phyloP scores from a whole-genome alignment of 805 yeast genomes.

The Sungouiella blattae region DNA sequence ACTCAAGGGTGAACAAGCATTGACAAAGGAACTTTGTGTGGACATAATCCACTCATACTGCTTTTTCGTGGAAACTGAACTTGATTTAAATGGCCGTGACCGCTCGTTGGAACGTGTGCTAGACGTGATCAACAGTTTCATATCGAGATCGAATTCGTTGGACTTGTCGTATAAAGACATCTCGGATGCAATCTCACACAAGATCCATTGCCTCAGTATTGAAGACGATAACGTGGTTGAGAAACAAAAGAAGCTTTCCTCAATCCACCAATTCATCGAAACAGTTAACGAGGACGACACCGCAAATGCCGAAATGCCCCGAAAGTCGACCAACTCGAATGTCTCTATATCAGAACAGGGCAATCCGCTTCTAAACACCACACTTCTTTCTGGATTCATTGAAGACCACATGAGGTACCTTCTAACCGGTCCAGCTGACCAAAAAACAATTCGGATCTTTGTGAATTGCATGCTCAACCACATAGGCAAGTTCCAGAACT shows the following conservation, averaged over 20 bases:
- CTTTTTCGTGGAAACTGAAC: slow-evolving; percentile 9
- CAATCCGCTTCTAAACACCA: slow-evolving; percentile 29
- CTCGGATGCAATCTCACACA: slow-evolving; percentile 25
- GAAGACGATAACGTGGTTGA: slow-evolving; percentile 23
- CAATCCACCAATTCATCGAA: neutral
- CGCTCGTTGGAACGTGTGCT: slow-evolving; percentile 26
- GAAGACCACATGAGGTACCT: slow-evolving; percentile 22
- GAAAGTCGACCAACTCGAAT: slow-evolving; percentile 23
- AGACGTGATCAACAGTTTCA: slow-evolving; percentile 29
- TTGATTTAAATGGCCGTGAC: slow-evolving; percentile 16
- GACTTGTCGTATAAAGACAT: slow-evolving; percentile 24
- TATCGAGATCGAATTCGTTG: slow-evolving; percentile 9
- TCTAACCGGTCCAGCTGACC: slow-evolving; percentile 1
- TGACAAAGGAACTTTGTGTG: slow-evolving; percentile 31
- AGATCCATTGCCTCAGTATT: slow-evolving; percentile 23
- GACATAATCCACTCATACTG: slow-evolving; percentile 36
- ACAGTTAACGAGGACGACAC: slow-evolving; percentile 1
- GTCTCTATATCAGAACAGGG: slow-evolving; percentile 26
- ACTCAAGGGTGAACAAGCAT: slow-evolving; percentile 29
- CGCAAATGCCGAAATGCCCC: slow-evolving; percentile 2
- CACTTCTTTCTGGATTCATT: slow-evolving; percentile 21
- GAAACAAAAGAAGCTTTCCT: slow-evolving; percentile 5
- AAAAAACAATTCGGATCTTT: slow-evolving; percentile 20
- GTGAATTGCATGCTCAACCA: slow-evolving; percentile 37
- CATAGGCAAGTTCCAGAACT: slow-evolving; percentile 31